Evolutionary conservation across 768 basidiomycete species (phyloP).

Genomic region (Boletus edulis): DNA sequence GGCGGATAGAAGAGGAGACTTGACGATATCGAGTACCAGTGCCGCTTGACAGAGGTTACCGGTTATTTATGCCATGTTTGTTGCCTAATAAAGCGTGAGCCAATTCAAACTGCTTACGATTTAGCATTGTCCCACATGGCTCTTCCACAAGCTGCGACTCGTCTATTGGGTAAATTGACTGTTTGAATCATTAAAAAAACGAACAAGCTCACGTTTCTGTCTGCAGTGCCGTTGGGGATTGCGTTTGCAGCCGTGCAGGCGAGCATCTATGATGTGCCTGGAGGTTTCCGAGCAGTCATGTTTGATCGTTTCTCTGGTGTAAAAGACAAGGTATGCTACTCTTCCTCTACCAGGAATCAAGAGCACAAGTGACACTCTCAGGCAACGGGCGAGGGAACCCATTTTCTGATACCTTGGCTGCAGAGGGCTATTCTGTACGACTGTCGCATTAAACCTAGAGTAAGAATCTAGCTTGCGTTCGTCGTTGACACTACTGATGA

Average conservation of each 20-base stretch:
- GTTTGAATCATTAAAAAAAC: neutral
- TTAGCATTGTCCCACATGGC: conserved; percentile 39
- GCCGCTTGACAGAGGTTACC: neutral
- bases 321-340: conserved; percentile 60
- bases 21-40: conserved; percentile 8
- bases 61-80: conserved; percentile 29
- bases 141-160: conserved; percentile 45
- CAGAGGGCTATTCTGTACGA: conserved; percentile 97
- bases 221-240: conserved; percentile 36
- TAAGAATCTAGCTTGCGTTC: conserved; percentile 35
- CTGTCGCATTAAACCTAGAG: conserved; percentile 94
- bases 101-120: neutral
- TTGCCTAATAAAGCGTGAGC: neutral
- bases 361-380: conserved; percentile 28
- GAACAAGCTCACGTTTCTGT: conserved; percentile 9
- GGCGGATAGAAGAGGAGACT: conserved; percentile 50
- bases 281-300: conserved; percentile 94
- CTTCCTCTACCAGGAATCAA: neutral
- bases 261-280: conserved; percentile 73
- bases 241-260: conserved; percentile 45
- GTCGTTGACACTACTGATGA: conserved; percentile 1
- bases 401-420: conserved; percentile 93
- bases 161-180: conserved; percentile 45
- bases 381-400: conserved; percentile 92
- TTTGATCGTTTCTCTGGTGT: conserved; percentile 97